Evolutionary conservation across 495 filamentous ascomycete species (phyloP).

Genomic region (Xylaria longipes): DNA sequence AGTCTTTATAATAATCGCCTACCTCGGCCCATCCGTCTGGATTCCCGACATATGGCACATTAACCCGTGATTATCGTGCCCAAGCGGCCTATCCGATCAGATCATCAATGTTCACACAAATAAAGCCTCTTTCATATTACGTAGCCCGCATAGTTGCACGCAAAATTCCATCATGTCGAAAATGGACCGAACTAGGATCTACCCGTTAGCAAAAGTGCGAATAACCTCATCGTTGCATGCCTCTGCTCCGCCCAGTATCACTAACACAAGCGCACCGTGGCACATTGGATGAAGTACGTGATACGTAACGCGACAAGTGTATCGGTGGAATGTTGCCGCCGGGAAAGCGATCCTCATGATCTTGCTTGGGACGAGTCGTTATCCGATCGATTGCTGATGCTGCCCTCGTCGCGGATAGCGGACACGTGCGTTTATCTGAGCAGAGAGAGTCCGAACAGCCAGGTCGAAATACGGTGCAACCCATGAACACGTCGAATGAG

Average conservation of each 20-base stretch:
- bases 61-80: neutral
- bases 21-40: neutral
- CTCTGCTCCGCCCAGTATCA: slow-evolving; percentile 12
- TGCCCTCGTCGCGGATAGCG: slow-evolving; percentile 4
- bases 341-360: neutral
- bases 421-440: neutral
- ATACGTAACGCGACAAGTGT: neutral
- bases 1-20: slow-evolving; percentile 9
- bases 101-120: slow-evolving; percentile 11
- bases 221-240: slow-evolving; percentile 3
- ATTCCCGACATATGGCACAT: neutral
- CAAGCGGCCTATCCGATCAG: slow-evolving; percentile 1
- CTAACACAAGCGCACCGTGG: slow-evolving; percentile 3
- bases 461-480: slow-evolving; percentile 11
- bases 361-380: neutral
- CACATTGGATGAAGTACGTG: neutral
- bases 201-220: slow-evolving; percentile 5
- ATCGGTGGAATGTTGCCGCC: neutral
- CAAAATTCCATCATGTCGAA: slow-evolving; percentile 7
- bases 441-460: neutral
- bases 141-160: neutral
- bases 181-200: neutral
- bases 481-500: neutral
- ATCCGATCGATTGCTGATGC: neutral
- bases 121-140: neutral